Base-by-base conservation (phyloP, 106 monocot genomes). In the Dioscorea dumetorum region DNA sequence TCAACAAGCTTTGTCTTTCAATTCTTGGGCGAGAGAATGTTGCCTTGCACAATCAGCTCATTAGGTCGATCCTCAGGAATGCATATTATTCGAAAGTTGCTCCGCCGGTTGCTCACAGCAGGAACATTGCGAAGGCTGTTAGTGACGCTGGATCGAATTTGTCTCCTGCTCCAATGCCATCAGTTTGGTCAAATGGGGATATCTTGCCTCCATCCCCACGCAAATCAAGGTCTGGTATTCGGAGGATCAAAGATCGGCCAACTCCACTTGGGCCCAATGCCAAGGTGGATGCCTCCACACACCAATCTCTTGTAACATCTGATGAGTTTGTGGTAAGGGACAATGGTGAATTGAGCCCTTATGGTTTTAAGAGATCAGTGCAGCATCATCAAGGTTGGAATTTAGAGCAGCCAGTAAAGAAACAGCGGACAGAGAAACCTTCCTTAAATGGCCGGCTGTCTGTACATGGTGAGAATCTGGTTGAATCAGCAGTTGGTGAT, bases 1-100 rank as follows among this genome's bases (percentile, higher is more conserved):
- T 86, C 48, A 71, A 82, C 76, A 86, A 86, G 70, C 78, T 81
- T 24, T 82, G 81, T 24, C 41, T 76, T 19, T 75, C 61, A 22
- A 79, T 73, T 0, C 75, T 86, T 32, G 86, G 86, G 14, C 65
- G 32, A 2, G 86, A 86, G 63, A 86, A 86, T 51, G 16, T 86
- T 18, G 66, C 64, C 35, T 49, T 86, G 15, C 86, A 86, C 69
- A 86, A 86, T 58, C 82, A 79, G 57, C 75, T 90, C 19, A 75
- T 90, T n/a, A 68, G 70, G 11, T 72, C 89, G 0, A 68, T 90
- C 35, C 52, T 90, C 14, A 80, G 67, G 80, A 90, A 90, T 80
- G 89, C 82, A 9, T 75, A 31, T 56, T 70, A 65, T 22, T 68
- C 82, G 2, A 90, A 85, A 66, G 64, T 56, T 18, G 77, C 82